Conservation (phyloP, 768 basidiomycete genomes). For the Lactarius sanguifluus region DNA sequence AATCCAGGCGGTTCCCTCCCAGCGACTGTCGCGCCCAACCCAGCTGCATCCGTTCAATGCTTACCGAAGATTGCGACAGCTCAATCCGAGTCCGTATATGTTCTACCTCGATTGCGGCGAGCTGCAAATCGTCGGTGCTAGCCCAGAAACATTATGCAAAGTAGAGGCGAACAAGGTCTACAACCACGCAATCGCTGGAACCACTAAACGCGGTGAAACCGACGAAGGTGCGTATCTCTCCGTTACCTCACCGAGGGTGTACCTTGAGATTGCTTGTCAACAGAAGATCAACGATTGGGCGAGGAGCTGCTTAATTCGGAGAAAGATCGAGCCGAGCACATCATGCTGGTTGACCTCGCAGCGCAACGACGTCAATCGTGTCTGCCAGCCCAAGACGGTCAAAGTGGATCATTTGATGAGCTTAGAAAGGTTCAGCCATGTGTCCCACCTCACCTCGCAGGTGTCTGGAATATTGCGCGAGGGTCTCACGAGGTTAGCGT, state of each 20-base stretch:
- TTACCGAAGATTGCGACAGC: slow-evolving; percentile 87
- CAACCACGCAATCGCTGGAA: slow-evolving; percentile 98
- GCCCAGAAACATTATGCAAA: slow-evolving; percentile 96
- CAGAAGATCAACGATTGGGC: slow-evolving; percentile 87
- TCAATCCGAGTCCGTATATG: slow-evolving; percentile 99
- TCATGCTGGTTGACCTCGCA: slow-evolving; percentile 98
- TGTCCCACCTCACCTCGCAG: slow-evolving; percentile 96
- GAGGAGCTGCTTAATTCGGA: slow-evolving; percentile 75
- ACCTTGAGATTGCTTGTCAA: slow-evolving; percentile 11
- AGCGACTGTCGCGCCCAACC: slow-evolving; percentile 83
- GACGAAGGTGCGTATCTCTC: slow-evolving; percentile 64
- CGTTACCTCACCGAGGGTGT: slow-evolving; percentile 10
- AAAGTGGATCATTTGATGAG: slow-evolving; percentile 95
- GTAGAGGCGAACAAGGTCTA: slow-evolving; percentile 89
- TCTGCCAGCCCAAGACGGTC: slow-evolving; percentile 92
- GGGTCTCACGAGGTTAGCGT: slow-evolving; percentile 72
- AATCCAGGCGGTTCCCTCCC: slow-evolving; percentile 98
- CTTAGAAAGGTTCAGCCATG: slow-evolving; percentile 95
- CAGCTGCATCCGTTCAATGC: slow-evolving; percentile 95
- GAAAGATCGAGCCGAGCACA: slow-evolving; percentile 97
- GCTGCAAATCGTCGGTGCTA: slow-evolving; percentile 94
- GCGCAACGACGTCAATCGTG: slow-evolving; percentile 98
- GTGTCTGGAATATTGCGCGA: slow-evolving; percentile 84
- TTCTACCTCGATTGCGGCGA: slow-evolving; percentile 95
- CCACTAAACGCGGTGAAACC: slow-evolving; percentile 82